Evolutionary conservation across 148 eudicot species (phyloP), one percentile per base, ranked within the genome.

Genomic region (Camellia granthamiana): DNA sequence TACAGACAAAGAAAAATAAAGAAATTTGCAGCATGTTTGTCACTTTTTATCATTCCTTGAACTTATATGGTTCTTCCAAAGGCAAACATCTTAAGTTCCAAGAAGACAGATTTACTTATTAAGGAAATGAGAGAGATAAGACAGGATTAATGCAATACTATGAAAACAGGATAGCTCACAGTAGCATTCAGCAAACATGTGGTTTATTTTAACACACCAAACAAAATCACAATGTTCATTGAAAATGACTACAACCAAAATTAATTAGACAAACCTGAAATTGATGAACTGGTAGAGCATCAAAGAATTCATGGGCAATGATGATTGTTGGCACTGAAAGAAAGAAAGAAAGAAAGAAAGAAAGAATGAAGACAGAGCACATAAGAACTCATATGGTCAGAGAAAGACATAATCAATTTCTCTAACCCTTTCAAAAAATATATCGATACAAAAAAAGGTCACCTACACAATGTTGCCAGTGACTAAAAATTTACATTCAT

Each of bases 221-320:
- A 41, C 69, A 10, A 12, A 56, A 44, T 65, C 59, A 73, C 12
- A 23, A 44, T 62, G 74, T 58, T 68, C 65, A 66, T 16, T 38
- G 49, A 23, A 79, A 13, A 3, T 47, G 30, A n/a, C 21, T 1
- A 13, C 19, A 21, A 41, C 42, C 15, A 21, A 43, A 70, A 43
- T 46, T 19, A 66, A 70, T 14, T 21, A 12, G 16, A 86, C 85
- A 77, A 86, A 95, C 97, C 97, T 95, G 99, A 88, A 93, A 93
- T 78, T 95, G 99, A 85, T 93, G 99, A 84, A 95, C 90, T 12
- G 99, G 99, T 81, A 95, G 84, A 76, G 98, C 97, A 84, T 95
- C 98, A 81, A 81, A 95, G 80, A 95, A 95, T 81, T 95, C 98
- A 69, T 95, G 99, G 49, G 94, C 99, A 79, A 95, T 88, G 74